Base-by-base conservation (phyloP, 2,329 filamentous ascomycete species). In the Orbilia javanica region DNA sequence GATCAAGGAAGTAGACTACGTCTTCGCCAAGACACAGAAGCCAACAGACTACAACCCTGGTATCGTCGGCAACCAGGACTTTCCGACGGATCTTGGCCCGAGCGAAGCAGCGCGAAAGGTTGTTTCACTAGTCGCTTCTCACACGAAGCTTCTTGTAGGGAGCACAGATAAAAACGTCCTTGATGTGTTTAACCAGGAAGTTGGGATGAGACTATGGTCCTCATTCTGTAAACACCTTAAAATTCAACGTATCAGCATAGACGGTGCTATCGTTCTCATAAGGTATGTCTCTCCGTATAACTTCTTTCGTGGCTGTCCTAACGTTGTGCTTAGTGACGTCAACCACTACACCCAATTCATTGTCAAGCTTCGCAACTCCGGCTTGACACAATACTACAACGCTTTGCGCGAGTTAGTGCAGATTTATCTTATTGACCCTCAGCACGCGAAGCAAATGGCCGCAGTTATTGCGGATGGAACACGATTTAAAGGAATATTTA, bases 81-180 rank as follows among this genome's bases (percentile, higher is more conserved):
- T 80, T 78, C 85, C 83, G 70, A 68, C 57, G 18, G 90, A 92
- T 81, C 88, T 91, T 66, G 93, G 93, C 0, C 91, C 95, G 0
- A 97, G 92, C 48, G 85, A 88, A 50, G 95, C 95, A 15, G 94
- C 96, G 3, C 88, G 86, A 80, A 90, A 91, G 65, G 90, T 99
- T 62, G 92, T 97, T 27, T 90, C 93, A 48, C 89, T 98, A 46
- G 92, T 98, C 13, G 91, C 91, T 22, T 91, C 91, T 15, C 96
- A 99, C 84, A 98, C 94, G 0, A 90, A 89, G 83, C 97, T 99
- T 93, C 88, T 99, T 11, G 89, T 93, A 3, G 96, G 96, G 79
- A 97, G 93, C 83, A 98, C 95, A 0, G 96, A 99, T 83, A 99
- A 99, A 86, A 95, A 93, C 79, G 97, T 97, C 88, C 90, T 99